Evolutionary conservation across 257 asterid species (phyloP), one percentile per base, ranked within the genome.

Genomic region (Schizonepeta tenuifolia): DNA sequence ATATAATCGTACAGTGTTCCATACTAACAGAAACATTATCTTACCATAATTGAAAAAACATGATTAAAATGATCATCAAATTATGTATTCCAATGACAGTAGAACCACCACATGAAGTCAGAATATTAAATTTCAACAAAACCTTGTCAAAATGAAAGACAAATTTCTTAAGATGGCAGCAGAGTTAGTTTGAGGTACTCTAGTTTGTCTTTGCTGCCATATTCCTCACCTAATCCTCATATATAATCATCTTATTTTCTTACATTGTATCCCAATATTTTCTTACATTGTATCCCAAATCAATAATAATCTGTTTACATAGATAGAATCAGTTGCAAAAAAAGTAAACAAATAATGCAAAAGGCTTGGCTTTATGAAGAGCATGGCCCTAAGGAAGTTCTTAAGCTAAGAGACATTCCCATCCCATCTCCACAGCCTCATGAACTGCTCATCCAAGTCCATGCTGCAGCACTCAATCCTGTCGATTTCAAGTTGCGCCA

Each of bases 381-480:
- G 35, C 49, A 85, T 74, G 96, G 96, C 50, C 76, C 87, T 13
- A 80, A 81, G 15, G 93, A 84, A 70, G 90, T 85, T 14, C 80
- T 85, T 14, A 81, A 85, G 75, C 75, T 85, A 21, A 85, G 84
- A 43, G 82, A 81, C 15, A 21, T 87, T 3, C 83, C 85, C 14
- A 78, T 89, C 47, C 89, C 87, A 22, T 8, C 71, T 26, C 93
- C 96, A 0, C 46, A 60, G 66, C 67, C 62, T 58, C 46, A 85
- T 61, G 87, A 89, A 50, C 67, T 89, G 17, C 86, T 89, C 15
- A 66, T 89, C 47, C 77, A 67, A 68, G 91, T 87, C 26, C 67
- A 72, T 67, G 89, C 90, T 68, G 89, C 93, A 11, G 96, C 91
- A 3, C 72, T 89, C 12, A 89, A 89, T 78, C 93, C 96, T 43